These are phyloP conservation scores for Chalciporus sphaerocephalus DNA, from an alignment of 768 basidiomycete species.

Conservation along the genomic window DNA sequence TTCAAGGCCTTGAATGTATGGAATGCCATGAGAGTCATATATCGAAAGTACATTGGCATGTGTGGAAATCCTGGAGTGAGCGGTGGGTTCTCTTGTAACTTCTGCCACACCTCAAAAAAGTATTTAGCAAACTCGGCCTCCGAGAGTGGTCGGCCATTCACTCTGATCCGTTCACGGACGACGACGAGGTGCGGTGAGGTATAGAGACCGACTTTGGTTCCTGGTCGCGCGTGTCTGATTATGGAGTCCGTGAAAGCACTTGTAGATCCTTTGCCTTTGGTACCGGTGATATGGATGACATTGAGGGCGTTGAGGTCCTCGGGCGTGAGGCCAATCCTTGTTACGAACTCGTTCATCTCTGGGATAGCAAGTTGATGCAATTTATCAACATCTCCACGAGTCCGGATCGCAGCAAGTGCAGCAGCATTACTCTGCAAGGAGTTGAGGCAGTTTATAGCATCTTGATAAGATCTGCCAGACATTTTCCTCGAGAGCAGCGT, in stretches of 20 bases:
- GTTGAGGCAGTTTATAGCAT: conserved; percentile 72
- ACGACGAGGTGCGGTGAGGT: conserved; percentile 96
- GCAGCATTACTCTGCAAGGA: conserved; percentile 90
- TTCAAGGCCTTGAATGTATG: conserved; percentile 80
- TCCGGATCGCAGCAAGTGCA: conserved; percentile 78
- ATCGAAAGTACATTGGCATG: conserved; percentile 94
- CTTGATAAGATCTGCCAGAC: conserved; percentile 56
- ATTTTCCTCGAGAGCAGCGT: conserved; percentile 38
- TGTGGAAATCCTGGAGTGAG: conserved; percentile 44
- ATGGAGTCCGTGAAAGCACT: conserved; percentile 90
- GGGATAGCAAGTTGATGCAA: conserved; percentile 78
- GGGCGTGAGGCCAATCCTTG: conserved; percentile 82
- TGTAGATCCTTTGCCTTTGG: conserved; percentile 97
- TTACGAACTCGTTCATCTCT: conserved; percentile 88
- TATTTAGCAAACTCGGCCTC: conserved; percentile 85
- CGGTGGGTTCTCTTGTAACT: conserved; percentile 56
- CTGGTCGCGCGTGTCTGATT: conserved; percentile 66
- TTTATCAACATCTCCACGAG: conserved; percentile 53
- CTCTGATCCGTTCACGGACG: conserved; percentile 90
- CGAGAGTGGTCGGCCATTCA: conserved; percentile 85
- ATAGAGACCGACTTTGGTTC: conserved; percentile 86
- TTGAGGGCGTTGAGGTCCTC: conserved; percentile 82
- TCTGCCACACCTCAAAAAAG: conserved; percentile 97
- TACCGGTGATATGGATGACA: conserved; percentile 94
- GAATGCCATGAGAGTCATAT: conserved; percentile 86